Evolutionary conservation across 2,329 filamentous ascomycete species (phyloP).

Genomic region (Bisporella sp.): DNA sequence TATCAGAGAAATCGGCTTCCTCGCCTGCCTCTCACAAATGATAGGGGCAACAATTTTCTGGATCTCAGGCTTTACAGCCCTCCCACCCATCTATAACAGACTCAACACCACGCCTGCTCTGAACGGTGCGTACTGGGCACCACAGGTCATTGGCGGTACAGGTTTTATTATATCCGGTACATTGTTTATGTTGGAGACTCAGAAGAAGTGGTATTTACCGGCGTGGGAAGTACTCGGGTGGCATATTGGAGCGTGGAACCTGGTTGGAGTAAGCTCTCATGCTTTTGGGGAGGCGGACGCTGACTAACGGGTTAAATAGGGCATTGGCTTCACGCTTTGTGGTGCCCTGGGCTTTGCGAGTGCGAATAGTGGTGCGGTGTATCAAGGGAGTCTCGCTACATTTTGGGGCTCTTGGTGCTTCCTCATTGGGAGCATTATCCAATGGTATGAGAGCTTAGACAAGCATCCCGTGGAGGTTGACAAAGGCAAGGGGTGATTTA

Average conservation of each 20-base stretch:
- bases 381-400: slow-evolving; percentile 41
- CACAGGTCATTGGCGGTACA: slow-evolving; percentile 53
- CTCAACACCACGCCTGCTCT: slow-evolving; percentile 36
- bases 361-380: slow-evolving; percentile 34
- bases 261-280: slow-evolving; percentile 39
- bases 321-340: slow-evolving; percentile 54
- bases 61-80: slow-evolving; percentile 52
- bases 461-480: slow-evolving; percentile 37
- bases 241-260: slow-evolving; percentile 62
- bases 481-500: no score
- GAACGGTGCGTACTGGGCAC: slow-evolving; percentile 54
- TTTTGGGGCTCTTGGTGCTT: slow-evolving; percentile 45
- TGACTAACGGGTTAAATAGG: slow-evolving; percentile 6
- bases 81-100: slow-evolving; percentile 47
- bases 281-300: neutral
- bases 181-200: slow-evolving; percentile 62
- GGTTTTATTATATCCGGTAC: slow-evolving; percentile 53
- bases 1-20: slow-evolving; percentile 53
- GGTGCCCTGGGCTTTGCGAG: slow-evolving; percentile 47
- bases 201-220: slow-evolving; percentile 55
- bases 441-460: slow-evolving; percentile 41
- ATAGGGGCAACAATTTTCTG: slow-evolving; percentile 57
- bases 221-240: slow-evolving; percentile 51
- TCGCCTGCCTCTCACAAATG: slow-evolving; percentile 50
- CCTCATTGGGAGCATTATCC: slow-evolving; percentile 38